These are phyloP conservation scores for Aspergillus asperescens DNA, from an alignment of 495 filamentous ascomycete genomes.

Conservation along the genomic window DNA sequence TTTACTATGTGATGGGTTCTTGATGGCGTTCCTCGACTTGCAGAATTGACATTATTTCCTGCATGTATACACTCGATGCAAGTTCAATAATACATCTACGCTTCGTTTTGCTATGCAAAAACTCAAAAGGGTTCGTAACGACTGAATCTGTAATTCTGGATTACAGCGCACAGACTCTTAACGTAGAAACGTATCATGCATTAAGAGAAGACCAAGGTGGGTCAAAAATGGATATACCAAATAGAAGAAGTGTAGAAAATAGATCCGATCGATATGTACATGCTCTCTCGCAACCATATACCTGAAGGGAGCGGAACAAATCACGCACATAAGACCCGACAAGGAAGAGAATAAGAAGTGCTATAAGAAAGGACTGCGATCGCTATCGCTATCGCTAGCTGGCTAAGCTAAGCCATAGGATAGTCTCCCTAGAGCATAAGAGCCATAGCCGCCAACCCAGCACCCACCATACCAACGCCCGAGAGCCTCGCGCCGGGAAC, in stretches of 20 bases:
- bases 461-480: slow-evolving; percentile 34
- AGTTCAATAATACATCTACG: not conserved
- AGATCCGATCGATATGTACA: not conserved
- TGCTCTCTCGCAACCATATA: not conserved
- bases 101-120: not conserved
- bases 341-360: not conserved
- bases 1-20: not conserved
- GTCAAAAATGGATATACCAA: not conserved
- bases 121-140: too few species aligned
- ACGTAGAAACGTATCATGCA: not conserved
- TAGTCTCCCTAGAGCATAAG: slow-evolving; percentile 34
- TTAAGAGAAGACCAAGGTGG: not conserved
- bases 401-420: not conserved
- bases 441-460: slow-evolving; percentile 34
- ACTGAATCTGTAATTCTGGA: too few species aligned
- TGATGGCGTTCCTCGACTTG: not conserved
- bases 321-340: not conserved
- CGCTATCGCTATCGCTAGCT: not conserved
- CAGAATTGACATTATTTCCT: not conserved
- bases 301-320: not conserved
- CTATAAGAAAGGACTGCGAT: not conserved
- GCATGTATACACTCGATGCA: too few species aligned
- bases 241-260: not conserved
- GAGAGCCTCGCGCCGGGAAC: slow-evolving; percentile 30
- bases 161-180: too few species aligned